phyloP scores from a whole-genome alignment of 2,329 filamentous ascomycete species.

The Colletotrichum higginsianum region DNA sequence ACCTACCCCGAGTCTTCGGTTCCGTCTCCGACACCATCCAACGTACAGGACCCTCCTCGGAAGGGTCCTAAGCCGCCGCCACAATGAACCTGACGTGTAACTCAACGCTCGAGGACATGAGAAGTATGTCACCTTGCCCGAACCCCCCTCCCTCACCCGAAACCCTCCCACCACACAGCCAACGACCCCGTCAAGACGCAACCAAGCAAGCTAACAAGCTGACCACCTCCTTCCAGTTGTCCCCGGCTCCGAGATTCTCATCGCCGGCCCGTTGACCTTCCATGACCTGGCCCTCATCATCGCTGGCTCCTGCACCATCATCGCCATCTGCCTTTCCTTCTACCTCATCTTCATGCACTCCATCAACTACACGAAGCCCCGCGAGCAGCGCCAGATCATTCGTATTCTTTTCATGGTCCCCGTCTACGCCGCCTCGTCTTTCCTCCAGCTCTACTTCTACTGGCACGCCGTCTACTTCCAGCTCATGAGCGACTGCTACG shows the following conservation, averaged over 20 bases:
- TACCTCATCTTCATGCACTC: conserved; percentile 73
- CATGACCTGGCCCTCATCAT: conserved; percentile 69
- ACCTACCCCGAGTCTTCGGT: background rate
- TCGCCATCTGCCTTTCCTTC: conserved; percentile 68
- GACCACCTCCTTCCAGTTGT: conserved; percentile 51
- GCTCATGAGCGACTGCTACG: conserved; percentile 87
- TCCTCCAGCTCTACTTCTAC: conserved; percentile 82
- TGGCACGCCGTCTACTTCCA: conserved; percentile 85
- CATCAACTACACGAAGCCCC: conserved; percentile 71
- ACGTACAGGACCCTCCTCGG: background rate
- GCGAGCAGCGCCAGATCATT: conserved; percentile 80
- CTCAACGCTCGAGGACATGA: conserved; percentile 60
- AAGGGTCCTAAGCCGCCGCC: conserved; percentile 22
- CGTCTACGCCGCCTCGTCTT: conserved; percentile 82
- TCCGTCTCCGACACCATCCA: background rate
- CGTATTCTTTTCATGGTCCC: conserved; percentile 92
- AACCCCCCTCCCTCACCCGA: too few relatives aligned
- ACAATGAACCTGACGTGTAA: conserved; percentile 59
- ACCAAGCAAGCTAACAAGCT: conserved; percentile 13
- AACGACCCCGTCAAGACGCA: background rate
- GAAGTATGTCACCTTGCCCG: conserved; percentile 51
- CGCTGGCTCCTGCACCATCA: conserved; percentile 61
- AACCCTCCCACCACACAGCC: too few relatives aligned
- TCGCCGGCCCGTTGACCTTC: conserved; percentile 67
- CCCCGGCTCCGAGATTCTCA: conserved; percentile 61